phyloP scores from a whole-genome alignment of 768 basidiomycete species.

The Fomitopsis serialis region DNA sequence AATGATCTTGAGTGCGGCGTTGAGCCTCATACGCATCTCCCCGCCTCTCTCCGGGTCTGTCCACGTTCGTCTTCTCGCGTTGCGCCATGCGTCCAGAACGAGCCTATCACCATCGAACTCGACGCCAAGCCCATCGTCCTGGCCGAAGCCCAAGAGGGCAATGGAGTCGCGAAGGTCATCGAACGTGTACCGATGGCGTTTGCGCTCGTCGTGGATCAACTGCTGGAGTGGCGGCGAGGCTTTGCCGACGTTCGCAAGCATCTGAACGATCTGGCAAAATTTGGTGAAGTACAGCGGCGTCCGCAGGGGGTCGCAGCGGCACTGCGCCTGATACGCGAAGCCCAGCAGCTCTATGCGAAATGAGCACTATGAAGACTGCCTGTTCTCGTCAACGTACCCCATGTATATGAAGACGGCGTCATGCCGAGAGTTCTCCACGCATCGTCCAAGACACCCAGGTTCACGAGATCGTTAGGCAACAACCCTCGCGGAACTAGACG shows the following conservation, averaged over 20 bases:
- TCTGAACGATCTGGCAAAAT: slow-evolving; percentile 45
- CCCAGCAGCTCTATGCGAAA: slow-evolving; percentile 51
- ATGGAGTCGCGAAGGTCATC: slow-evolving; percentile 51
- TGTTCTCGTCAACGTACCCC: slow-evolving; percentile 37
- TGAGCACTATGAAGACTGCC: slow-evolving; percentile 4
- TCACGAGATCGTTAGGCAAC: slow-evolving; percentile 36
- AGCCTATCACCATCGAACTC: slow-evolving; percentile 74
- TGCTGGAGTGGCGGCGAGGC: slow-evolving; percentile 46
- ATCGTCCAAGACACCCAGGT: slow-evolving; percentile 33
- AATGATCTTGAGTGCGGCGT: slow-evolving; percentile 64
- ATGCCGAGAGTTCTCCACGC: slow-evolving; percentile 54
- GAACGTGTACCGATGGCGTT: slow-evolving; percentile 56
- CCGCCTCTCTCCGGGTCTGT: slow-evolving; percentile 36
- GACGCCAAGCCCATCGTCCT: slow-evolving; percentile 48
- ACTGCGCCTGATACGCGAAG: slow-evolving; percentile 80
- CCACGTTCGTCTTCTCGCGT: slow-evolving; percentile 54
- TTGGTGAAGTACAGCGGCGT: slow-evolving; percentile 62
- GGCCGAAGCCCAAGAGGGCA: slow-evolving; percentile 59
- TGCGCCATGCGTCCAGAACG: slow-evolving; percentile 64
- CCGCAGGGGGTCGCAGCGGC: slow-evolving; percentile 67
- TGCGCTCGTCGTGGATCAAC: slow-evolving; percentile 55
- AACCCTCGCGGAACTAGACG: slow-evolving; percentile 50
- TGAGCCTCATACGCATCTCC: slow-evolving; percentile 46
- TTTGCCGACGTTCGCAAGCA: slow-evolving; percentile 45
- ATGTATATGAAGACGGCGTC: slow-evolving; percentile 59